Conservation (phyloP, 768 basidiomycete genomes). For the Suillus brevipes region DNA sequence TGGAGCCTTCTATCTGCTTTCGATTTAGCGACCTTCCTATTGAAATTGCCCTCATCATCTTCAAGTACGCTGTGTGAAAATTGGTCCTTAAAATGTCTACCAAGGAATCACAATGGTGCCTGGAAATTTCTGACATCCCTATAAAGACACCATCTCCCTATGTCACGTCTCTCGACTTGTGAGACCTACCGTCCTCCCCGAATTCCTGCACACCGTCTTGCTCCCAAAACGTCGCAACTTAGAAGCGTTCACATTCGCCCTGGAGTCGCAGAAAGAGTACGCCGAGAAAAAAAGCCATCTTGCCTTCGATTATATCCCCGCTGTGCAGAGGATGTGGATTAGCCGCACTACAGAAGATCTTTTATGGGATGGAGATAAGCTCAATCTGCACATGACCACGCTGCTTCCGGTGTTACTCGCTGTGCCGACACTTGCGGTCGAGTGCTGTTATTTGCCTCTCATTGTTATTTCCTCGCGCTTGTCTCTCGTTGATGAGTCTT, state of each 20-base stretch:
- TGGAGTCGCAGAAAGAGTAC: not conserved
- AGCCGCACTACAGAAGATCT: rapidly evolving
- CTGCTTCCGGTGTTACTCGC: not conserved
- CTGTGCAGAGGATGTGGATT: not conserved
- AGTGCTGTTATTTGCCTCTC: not conserved
- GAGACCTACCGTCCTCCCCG: slow-evolving; percentile 26
- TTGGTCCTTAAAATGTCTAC: no score
- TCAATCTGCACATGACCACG: not conserved
- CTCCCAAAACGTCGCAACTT: not conserved
- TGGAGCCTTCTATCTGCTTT: not conserved
- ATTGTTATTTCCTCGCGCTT: no score
- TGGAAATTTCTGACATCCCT: no score
- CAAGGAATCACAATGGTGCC: no score
- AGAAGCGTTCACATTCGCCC: not conserved
- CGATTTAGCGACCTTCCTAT: slow-evolving; percentile 30
- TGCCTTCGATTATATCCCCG: not conserved
- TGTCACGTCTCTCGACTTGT: slow-evolving; percentile 35
- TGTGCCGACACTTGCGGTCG: not conserved
- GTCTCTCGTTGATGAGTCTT: no score
- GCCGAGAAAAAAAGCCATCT: not conserved
- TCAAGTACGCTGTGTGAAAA: slow-evolving; percentile 35
- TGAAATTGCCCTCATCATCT: slow-evolving; percentile 37
- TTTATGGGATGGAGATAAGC: not conserved
- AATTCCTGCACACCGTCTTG: slow-evolving; percentile 26
- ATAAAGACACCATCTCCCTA: slow-evolving; percentile 31